Percentiles rank a stretch among this genome's conserved stretches.
Conservation (phyloP, 805 yeast genomes). For the Ogataea degrootiae region DNA sequence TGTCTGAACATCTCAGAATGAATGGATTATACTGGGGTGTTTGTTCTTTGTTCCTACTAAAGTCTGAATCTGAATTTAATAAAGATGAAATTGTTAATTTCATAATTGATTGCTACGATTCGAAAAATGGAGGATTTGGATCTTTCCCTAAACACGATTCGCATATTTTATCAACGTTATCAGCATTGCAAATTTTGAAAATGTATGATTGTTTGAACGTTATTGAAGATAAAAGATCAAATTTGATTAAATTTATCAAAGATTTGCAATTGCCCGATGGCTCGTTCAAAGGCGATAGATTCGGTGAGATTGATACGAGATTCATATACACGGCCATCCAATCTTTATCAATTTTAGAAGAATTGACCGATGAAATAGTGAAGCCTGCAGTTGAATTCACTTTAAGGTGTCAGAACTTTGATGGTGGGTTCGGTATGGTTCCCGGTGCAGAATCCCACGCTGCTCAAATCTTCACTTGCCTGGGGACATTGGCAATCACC, state of each 20-base stretch:
- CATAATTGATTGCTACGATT: slow-evolving; percentile 61
- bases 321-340: slow-evolving; percentile 82
- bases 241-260: slow-evolving; percentile 34
- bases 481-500: slow-evolving; percentile 74
- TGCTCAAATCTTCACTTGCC: slow-evolving; percentile 83
- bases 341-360: slow-evolving; percentile 64
- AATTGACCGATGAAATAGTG: slow-evolving; percentile 40
- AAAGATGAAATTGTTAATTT: slow-evolving; percentile 60
- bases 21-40: slow-evolving; percentile 97
- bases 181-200: slow-evolving; percentile 76
- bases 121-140: slow-evolving; percentile 72
- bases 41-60: slow-evolving; percentile 63
- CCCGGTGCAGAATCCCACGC: slow-evolving; percentile 97
- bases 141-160: slow-evolving; percentile 88
- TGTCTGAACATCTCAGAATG: slow-evolving; percentile 83
- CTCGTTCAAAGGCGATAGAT: slow-evolving; percentile 82
- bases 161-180: slow-evolving; percentile 77
- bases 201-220: slow-evolving; percentile 57
- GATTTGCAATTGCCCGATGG: slow-evolving; percentile 57
- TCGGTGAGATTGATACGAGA: slow-evolving; percentile 91
- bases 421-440: slow-evolving; percentile 90
- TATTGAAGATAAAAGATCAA: slow-evolving; percentile 21
- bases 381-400: slow-evolving; percentile 66
- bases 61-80: slow-evolving; percentile 53
- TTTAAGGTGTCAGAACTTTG: slow-evolving; percentile 74